Conservation (phyloP, 441 rosid genomes). For the Daphne laureola region DNA sequence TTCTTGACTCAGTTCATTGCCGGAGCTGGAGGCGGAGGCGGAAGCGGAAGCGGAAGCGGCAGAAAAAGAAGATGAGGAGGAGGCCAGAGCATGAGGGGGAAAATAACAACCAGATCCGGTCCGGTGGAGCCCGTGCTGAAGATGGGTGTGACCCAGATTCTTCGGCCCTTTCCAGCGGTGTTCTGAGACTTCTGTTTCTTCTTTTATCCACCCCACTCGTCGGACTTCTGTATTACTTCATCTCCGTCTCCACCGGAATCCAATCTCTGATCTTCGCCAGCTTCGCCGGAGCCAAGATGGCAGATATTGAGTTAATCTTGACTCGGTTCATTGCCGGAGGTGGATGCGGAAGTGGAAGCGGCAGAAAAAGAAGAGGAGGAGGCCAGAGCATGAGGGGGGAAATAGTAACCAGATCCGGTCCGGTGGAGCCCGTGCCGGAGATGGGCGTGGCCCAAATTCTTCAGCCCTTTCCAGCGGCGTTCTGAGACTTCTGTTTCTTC, state of each 20-base stretch:
- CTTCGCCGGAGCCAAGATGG: constrained; percentile 28
- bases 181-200: constrained; percentile 37
- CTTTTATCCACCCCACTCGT: constrained; percentile 41
- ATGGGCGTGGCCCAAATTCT: too few relatives aligned
- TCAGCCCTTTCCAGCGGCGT: too few relatives aligned
- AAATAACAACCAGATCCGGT: too few relatives aligned
- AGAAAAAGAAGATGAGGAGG: constrained; percentile 8
- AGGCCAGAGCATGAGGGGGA: background rate
- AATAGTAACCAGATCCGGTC: too few relatives aligned
- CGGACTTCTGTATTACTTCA: constrained; percentile 32
- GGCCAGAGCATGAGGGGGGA: too few relatives aligned
- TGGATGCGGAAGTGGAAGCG: too few relatives aligned
- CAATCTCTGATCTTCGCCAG: constrained; percentile 34
- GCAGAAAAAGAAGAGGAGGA: constrained; percentile 6
- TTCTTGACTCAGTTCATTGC: constrained; percentile 17
- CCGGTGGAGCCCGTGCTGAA: too few relatives aligned
- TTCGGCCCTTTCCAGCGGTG: too few relatives aligned
- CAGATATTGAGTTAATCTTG: constrained; percentile 36
- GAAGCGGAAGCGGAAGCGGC: too few relatives aligned
- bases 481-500: constrained; percentile 38
- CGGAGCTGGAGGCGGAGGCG: too few relatives aligned
- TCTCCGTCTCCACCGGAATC: constrained; percentile 41
- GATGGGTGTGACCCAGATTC: too few relatives aligned
- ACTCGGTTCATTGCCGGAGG: constrained; percentile 14
- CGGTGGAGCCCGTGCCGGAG: too few relatives aligned